Percentiles rank a stretch among this genome's conserved stretches.
Evolutionary conservation across 768 basidiomycete species (phyloP).

Genomic region (Amyloporia xantha): DNA sequence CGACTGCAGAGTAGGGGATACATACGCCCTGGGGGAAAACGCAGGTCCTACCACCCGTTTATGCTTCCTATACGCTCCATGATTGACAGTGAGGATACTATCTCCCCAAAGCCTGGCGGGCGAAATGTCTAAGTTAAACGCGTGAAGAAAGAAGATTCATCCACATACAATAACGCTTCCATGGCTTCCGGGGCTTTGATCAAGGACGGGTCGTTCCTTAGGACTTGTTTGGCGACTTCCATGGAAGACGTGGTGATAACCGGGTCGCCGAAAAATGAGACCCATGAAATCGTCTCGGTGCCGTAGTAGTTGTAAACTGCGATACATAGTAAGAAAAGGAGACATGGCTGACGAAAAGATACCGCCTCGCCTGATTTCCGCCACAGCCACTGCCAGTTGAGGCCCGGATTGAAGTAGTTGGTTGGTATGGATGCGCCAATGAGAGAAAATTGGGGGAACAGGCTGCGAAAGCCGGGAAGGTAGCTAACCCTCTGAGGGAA

Average conservation of each 20-base stretch:
- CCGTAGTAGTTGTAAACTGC: constrained; percentile 2
- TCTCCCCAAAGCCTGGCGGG: constrained; percentile 4
- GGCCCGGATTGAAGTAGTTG: neutral
- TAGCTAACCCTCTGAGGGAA: neutral
- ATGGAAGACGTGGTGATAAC: constrained; percentile 1
- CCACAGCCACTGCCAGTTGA: neutral
- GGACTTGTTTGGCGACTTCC: constrained; percentile 2
- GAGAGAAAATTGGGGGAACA: neutral
- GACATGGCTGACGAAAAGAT: neutral
- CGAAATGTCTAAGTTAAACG: neutral
- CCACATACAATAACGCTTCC: neutral
- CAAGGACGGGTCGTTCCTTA: neutral
- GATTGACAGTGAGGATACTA: neutral
- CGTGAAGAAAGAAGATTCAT: neutral
- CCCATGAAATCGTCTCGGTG: constrained; percentile 1
- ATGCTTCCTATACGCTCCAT: constrained; percentile 3
- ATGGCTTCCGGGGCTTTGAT: neutral
- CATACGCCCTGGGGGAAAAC: neutral
- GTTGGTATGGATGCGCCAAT: neutral
- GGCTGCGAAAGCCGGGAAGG: neutral
- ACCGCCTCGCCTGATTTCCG: neutral
- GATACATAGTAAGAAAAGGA: neutral
- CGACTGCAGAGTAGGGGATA: neutral
- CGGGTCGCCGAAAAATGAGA: constrained; percentile 1
- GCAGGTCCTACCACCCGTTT: constrained; percentile 3